Evolutionary conservation across 192 early-diverging fungal genomes (phyloP), one percentile per base, ranked within the genome.

Genomic region (Coemansia sp.): DNA sequence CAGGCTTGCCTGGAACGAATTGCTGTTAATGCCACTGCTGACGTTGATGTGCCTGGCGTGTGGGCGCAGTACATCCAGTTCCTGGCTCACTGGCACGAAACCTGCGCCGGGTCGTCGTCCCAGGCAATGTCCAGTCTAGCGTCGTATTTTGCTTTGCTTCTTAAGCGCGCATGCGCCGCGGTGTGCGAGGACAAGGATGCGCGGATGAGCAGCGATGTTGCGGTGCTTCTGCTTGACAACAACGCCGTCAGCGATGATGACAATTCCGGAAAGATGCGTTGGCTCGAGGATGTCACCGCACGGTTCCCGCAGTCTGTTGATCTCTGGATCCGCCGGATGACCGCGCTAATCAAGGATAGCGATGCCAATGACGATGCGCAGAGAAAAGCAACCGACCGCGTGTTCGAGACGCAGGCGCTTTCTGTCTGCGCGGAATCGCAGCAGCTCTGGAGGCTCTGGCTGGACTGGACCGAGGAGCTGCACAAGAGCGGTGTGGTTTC

Each of bases 61-160:
- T 90, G 88, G 87, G 73, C 77, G 52, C 52, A 76, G 62, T 94
- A 90, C 74, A 73, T 85, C 13, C 62, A 71, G 8, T 94, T 94
- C 68, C 73, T 93, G 68, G 61, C 41, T 7, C 68, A 78, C 22
- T 85, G 87, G 76, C 67, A 71, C 11, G 47, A 46, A 4, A 41
- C 55, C 6, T 65, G 69, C 42, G 51, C 40, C 9, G 55, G 15
- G n/a, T 15, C 11, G 12, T 11, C 21, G 36, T 11, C 36, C 32
- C 37, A 15, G 37, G 40, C 41, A 11, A 46, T 66, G 26, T 21
- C 48, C 11, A 73, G 74, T 49, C 63, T 83, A 41, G 65, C 40
- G 1, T 36, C 32, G 22, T 71, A 73, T 52, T 75, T 77, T 19
- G 69, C 74, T 67, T 84, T 82, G 68, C 72, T 87, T 56, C 76